These are phyloP conservation scores for Lepiota venenata DNA, from an alignment of 768 basidiomycete species.

Conservation along the genomic window DNA sequence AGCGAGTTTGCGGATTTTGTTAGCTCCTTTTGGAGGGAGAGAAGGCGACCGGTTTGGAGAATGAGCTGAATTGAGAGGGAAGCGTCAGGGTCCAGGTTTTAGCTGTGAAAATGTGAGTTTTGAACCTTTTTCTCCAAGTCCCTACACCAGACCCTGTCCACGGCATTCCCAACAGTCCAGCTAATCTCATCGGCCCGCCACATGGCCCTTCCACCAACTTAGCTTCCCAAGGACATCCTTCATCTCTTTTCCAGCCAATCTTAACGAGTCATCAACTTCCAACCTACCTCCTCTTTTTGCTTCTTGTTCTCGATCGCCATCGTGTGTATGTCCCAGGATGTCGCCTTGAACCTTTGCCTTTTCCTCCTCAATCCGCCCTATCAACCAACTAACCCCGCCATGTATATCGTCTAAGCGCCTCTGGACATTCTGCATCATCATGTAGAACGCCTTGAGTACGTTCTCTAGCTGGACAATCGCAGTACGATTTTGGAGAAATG, in stretches of 20 bases:
- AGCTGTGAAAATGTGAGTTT: background rate
- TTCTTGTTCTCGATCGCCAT: background rate
- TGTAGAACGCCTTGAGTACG: slow-evolving; percentile 34
- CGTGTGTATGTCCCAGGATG: slow-evolving; percentile 30
- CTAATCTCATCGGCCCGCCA: slow-evolving; percentile 46
- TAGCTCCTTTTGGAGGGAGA: slow-evolving; percentile 41
- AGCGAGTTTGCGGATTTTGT: slow-evolving; percentile 38
- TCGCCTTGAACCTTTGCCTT: slow-evolving; percentile 30
- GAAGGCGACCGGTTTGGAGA: slow-evolving; percentile 59
- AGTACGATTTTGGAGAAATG: slow-evolving; percentile 30
- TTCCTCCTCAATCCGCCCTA: slow-evolving; percentile 34
- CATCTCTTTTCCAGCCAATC: slow-evolving; percentile 34
- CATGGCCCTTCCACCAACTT: slow-evolving; percentile 44
- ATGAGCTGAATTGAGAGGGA: slow-evolving; percentile 44
- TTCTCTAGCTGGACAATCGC: slow-evolving; percentile 36
- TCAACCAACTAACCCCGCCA: slow-evolving; percentile 32
- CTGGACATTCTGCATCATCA: slow-evolving; percentile 26
- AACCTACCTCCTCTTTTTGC: slow-evolving; percentile 12
- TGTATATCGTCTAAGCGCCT: slow-evolving; percentile 32
- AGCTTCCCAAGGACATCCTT: slow-evolving; percentile 36
- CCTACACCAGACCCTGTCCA: slow-evolving; percentile 39
- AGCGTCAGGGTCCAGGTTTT: background rate
- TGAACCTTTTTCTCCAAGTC: slow-evolving; percentile 50
- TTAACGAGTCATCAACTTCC: slow-evolving; percentile 34
- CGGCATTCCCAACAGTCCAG: slow-evolving; percentile 29